Evolutionary conservation across 805 yeast species (phyloP), one percentile per base, ranked within the genome.

Genomic region (Ogataea minuta): DNA sequence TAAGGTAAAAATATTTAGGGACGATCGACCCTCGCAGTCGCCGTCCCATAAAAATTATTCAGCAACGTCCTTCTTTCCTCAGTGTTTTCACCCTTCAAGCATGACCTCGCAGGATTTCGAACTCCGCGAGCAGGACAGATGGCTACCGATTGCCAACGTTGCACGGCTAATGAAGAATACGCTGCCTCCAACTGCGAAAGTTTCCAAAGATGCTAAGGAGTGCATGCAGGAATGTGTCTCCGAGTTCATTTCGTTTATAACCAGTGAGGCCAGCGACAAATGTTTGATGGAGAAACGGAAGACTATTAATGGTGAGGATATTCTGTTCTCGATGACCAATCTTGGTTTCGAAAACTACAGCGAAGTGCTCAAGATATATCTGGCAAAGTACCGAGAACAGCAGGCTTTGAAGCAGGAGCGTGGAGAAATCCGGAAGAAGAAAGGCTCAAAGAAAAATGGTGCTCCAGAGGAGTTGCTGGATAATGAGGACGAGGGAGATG

Each of bases 111-210:
- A 52, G 16, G 75, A 72, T 21, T 67, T 64, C 43, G 82, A 79
- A 51, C 69, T 78, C 28, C 65, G 79, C 39, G 81, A 76, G 52
- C 81, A 76, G 56, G 81, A 75, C 52, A 67, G 76, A 43, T 76
- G 81, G 81, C 64, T 76, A 15, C 81, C 81, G 21, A 76, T 76
- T 43, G 81, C 81, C 27, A 76, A 76, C 44, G 84, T 78, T 44
- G 82, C 84, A n/a, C 66, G 91, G 36, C 75, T 84, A 36, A 84
- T 84, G 91, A 84, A 84, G 54, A 70, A 64, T 40, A 82, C 91
- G 2, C 64, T 84, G 21, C 91, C 93, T 3, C 64, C 71, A 9
- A 78, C 81, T 25, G 91, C 90, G 9, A 84, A 84, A 53, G 79
- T 84, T 1, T 79, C 88, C 15, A 84, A 83, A 53, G 93, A 84